Conservation (phyloP, 2,329 filamentous ascomycete genomes). For the Furcasterigmium sp. region DNA sequence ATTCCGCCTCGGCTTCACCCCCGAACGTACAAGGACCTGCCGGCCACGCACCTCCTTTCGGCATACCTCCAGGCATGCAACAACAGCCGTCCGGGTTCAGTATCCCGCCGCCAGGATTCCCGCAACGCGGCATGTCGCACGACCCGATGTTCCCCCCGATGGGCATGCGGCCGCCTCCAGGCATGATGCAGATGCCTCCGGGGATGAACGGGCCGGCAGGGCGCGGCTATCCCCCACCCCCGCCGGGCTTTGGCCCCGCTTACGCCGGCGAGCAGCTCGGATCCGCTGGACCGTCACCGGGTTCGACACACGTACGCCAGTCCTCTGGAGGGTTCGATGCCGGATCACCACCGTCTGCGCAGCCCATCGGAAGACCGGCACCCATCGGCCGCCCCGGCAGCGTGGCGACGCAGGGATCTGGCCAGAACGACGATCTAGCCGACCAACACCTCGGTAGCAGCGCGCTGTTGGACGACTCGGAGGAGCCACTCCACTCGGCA, state of each 20-base stretch:
- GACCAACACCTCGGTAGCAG: slow-evolving; percentile 84
- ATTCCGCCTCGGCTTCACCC: slow-evolving; percentile 57
- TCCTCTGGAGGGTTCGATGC: slow-evolving; percentile 64
- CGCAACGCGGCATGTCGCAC: slow-evolving; percentile 46
- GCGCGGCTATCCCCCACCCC: slow-evolving; percentile 37
- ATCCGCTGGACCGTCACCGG: slow-evolving; percentile 34
- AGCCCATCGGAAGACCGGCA: slow-evolving; percentile 75
- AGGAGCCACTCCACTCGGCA: slow-evolving; percentile 39
- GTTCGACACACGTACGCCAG: slow-evolving; percentile 66
- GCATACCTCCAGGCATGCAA: slow-evolving; percentile 53
- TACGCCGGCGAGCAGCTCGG: slow-evolving; percentile 31
- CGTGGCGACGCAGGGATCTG: slow-evolving; percentile 45
- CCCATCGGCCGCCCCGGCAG: slow-evolving; percentile 87
- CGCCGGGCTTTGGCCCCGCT: slow-evolving; percentile 49
- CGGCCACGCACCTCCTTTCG: slow-evolving; percentile 42
- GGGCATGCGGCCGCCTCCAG: slow-evolving; percentile 38
- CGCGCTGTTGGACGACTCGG: slow-evolving; percentile 74
- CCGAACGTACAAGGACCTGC: slow-evolving; percentile 42
- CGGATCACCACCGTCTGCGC: slow-evolving; percentile 47
- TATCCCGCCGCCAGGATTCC: slow-evolving; percentile 30
- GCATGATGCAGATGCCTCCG: slow-evolving; percentile 44
- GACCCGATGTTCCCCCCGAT: slow-evolving; percentile 40
- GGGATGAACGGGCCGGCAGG: slow-evolving; percentile 40
- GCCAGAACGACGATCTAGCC: slow-evolving; percentile 62
- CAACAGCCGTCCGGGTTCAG: slow-evolving; percentile 40